Evolutionary conservation across 768 basidiomycete genomes (phyloP).

Genomic region (Strobilomyces dryophilus): DNA sequence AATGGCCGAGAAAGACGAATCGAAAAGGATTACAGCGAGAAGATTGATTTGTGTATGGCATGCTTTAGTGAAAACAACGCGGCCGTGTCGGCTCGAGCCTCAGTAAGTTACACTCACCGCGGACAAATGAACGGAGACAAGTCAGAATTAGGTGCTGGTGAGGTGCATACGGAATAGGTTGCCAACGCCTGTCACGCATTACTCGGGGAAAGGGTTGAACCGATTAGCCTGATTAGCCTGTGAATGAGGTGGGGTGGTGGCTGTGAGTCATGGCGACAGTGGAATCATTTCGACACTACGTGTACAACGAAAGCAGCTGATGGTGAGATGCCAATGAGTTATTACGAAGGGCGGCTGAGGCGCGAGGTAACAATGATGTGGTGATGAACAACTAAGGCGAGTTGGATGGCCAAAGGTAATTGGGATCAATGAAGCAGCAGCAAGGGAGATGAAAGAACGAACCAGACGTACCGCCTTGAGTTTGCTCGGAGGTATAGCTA

Average conservation of each 20-base stretch:
- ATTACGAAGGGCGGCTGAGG: not conserved
- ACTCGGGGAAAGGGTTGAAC: conserved; percentile 9
- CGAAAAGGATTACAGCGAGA: not conserved
- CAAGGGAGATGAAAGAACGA: not conserved
- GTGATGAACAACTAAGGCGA: no score
- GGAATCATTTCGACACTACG: not conserved
- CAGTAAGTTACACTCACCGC: not conserved
- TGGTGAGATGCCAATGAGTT: not conserved
- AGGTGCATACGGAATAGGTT: not conserved
- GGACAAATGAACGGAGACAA: not conserved
- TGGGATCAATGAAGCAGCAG: no score
- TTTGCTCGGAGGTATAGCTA: not conserved
- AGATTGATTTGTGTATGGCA: not conserved
- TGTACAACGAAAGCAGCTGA: conserved; percentile 5
- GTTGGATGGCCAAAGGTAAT: not conserved
- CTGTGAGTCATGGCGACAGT: not conserved
- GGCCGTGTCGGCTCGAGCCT: not conserved
- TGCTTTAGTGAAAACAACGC: not conserved
- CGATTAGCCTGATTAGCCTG: not conserved
- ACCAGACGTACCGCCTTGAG: not conserved
- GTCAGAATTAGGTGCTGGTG: not conserved
- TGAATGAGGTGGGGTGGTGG: not conserved
- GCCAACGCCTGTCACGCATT: not conserved
- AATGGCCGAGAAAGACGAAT: not conserved
- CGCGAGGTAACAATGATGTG: not conserved